Conservation (phyloP, 176 grass and related monocot genomes). For the Cocos nucifera region DNA sequence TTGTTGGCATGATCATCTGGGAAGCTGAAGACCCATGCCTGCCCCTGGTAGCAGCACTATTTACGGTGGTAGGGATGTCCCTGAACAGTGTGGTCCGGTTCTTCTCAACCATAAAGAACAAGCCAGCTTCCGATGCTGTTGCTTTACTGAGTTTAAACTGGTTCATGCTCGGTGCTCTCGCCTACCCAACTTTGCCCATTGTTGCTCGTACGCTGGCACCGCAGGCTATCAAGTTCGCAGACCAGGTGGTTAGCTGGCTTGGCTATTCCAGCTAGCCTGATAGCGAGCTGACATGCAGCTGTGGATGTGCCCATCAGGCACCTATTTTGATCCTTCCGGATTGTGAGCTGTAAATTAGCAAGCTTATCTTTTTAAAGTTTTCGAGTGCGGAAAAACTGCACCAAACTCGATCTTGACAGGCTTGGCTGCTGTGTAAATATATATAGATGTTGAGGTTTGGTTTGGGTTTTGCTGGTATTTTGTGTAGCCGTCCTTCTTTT, state of each 20-base stretch:
- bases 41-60: slow-evolving; percentile 47
- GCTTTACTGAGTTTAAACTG: slow-evolving; percentile 60
- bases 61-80: slow-evolving; percentile 40
- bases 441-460: too few species aligned
- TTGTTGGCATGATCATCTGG: slow-evolving; percentile 47
- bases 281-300: too few species aligned
- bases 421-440: too few species aligned
- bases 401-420: too few species aligned
- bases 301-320: too few species aligned
- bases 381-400: too few species aligned
- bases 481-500: too few species aligned
- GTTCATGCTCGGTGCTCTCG: slow-evolving; percentile 49
- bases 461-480: too few species aligned
- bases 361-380: too few species aligned
- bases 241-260: slow-evolving; percentile 5
- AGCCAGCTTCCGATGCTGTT: slow-evolving; percentile 20
- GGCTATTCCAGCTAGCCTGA: background rate
- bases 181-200: slow-evolving; percentile 33
- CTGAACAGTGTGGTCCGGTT: slow-evolving; percentile 39
- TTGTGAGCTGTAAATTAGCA: too few species aligned
- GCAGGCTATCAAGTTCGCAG: background rate
- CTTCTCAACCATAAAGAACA: slow-evolving; percentile 9
- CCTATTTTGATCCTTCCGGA: too few species aligned
- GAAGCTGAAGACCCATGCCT: slow-evolving; percentile 31
- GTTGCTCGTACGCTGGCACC: slow-evolving; percentile 16